phyloP scores from a whole-genome alignment of 2,329 filamentous ascomycete species.

The Ciborinia camelliae region DNA sequence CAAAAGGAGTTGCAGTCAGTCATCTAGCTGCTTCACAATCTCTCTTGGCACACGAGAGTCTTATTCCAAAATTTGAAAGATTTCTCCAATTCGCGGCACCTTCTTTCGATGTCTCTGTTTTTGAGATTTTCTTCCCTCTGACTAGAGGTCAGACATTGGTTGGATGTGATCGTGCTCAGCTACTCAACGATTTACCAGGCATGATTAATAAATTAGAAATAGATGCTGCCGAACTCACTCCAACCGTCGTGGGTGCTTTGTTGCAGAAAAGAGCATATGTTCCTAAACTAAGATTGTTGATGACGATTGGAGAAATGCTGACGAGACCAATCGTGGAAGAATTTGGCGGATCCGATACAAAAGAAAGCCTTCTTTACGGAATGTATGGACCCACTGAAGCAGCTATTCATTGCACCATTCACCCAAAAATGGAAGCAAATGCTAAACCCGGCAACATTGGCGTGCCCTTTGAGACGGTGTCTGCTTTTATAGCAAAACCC shows the following conservation, averaged over 20 bases:
- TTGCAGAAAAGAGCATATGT: slow-evolving; percentile 64
- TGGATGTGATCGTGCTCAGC: slow-evolving; percentile 61
- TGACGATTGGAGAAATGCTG: slow-evolving; percentile 94
- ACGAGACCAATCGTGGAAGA: slow-evolving; percentile 72
- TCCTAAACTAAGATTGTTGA: slow-evolving; percentile 64
- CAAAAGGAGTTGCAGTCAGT: slow-evolving; percentile 82
- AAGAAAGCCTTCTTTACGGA: slow-evolving; percentile 69
- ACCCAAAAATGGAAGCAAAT: slow-evolving; percentile 55
- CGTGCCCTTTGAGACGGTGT: slow-evolving; percentile 71
- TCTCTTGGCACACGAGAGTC: slow-evolving; percentile 72
- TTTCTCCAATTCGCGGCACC: slow-evolving; percentile 91
- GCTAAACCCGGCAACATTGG: slow-evolving; percentile 70
- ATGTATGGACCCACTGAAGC: slow-evolving; percentile 96
- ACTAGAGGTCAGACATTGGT: slow-evolving; percentile 71
- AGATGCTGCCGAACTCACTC: slow-evolving; percentile 85
- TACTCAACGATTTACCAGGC: slow-evolving; percentile 72
- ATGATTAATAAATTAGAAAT: slow-evolving; percentile 63
- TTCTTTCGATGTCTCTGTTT: slow-evolving; percentile 91
- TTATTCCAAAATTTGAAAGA: slow-evolving; percentile 71
- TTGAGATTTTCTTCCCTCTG: slow-evolving; percentile 89
- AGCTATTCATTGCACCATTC: slow-evolving; percentile 83
- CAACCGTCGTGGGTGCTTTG: slow-evolving; percentile 78
- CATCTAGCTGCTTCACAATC: slow-evolving; percentile 79
- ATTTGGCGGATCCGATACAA: slow-evolving; percentile 56
- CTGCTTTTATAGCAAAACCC: slow-evolving; percentile 35